phyloP scores from a whole-genome alignment of 78 protist genomes.

The Dictyostelium intermedium region DNA sequence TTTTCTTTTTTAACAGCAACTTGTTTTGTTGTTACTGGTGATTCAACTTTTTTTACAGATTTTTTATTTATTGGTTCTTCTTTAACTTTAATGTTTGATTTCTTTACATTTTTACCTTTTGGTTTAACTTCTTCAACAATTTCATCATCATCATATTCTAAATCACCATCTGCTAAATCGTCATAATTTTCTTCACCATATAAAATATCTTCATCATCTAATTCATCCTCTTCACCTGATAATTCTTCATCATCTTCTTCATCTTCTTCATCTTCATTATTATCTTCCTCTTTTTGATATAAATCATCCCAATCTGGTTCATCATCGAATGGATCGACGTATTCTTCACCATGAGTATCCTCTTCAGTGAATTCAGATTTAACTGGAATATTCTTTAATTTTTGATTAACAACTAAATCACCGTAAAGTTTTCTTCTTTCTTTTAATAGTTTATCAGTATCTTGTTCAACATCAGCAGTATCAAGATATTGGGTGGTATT shows the following conservation, averaged over 20 bases:
- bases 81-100: neutral
- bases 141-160: neutral
- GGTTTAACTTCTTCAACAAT: neutral
- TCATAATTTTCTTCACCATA: slow-evolving; percentile 41
- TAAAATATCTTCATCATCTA: slow-evolving; percentile 18
- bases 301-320: slow-evolving; percentile 82
- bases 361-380: slow-evolving; percentile 74
- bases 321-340: slow-evolving; percentile 71
- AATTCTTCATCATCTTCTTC: slow-evolving; percentile 37
- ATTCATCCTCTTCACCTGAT: slow-evolving; percentile 19
- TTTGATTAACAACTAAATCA: slow-evolving; percentile 53
- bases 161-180: slow-evolving; percentile 57
- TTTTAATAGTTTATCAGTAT: slow-evolving; percentile 3
- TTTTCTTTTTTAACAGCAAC: neutral
- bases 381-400: slow-evolving; percentile 38
- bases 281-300: slow-evolving; percentile 58
- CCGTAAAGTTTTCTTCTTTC: slow-evolving; percentile 31
- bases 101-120: slow-evolving; percentile 12
- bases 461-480: neutral
- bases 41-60: neutral
- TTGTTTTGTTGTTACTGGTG: neutral
- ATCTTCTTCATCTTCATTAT: slow-evolving; percentile 23
- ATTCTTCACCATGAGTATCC: slow-evolving; percentile 64
- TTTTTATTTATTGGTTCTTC: neutral
- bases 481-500: neutral